A percentile compares a stretch with the other conserved stretches of the same genome.
Evolutionary conservation across 345 rosid species (phyloP).

Genomic region (Tarenaya hassleriana): DNA sequence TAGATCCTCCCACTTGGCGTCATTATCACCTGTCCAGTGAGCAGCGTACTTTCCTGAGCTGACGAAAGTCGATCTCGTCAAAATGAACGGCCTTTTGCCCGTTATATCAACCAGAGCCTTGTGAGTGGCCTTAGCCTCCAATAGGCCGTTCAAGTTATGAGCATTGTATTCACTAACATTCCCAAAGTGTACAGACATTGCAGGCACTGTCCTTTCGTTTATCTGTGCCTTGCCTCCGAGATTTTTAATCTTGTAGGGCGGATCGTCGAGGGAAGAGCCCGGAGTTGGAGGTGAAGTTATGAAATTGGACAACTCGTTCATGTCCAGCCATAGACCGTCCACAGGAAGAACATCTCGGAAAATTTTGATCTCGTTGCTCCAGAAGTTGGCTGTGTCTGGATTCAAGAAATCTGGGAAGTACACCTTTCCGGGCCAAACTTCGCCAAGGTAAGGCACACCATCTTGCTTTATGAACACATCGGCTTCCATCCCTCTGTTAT

Average conservation of each 20-base stretch:
- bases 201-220: constrained; percentile 42
- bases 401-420: constrained; percentile 67
- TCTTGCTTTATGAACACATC: constrained; percentile 49
- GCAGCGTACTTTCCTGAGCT: constrained; percentile 74
- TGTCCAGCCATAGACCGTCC: constrained; percentile 80
- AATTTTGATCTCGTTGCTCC: constrained; percentile 53
- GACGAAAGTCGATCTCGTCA: constrained; percentile 62
- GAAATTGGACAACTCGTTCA: constrained; percentile 72
- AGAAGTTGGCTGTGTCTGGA: constrained; percentile 36
- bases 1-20: constrained; percentile 61
- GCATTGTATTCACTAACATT: constrained; percentile 52
- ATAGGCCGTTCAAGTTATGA: constrained; percentile 62
- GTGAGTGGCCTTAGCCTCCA: constrained; percentile 58
- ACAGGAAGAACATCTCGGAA: constrained; percentile 42
- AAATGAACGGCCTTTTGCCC: constrained; percentile 60
- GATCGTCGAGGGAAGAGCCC: constrained; percentile 46
- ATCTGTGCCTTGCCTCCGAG: constrained; percentile 30
- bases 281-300: constrained; percentile 35
- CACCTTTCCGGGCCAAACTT: constrained; percentile 66
- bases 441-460: constrained; percentile 54
- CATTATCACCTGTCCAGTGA: constrained; percentile 79
- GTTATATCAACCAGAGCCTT: constrained; percentile 40
- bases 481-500: constrained; percentile 55
- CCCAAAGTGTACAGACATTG: constrained; percentile 49
- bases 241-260: constrained; percentile 70